A percentile compares a stretch with the other conserved stretches of the same genome.
phyloP scores from a whole-genome alignment of 805 yeast species.

The Isabelozyma pseudorhagii region DNA sequence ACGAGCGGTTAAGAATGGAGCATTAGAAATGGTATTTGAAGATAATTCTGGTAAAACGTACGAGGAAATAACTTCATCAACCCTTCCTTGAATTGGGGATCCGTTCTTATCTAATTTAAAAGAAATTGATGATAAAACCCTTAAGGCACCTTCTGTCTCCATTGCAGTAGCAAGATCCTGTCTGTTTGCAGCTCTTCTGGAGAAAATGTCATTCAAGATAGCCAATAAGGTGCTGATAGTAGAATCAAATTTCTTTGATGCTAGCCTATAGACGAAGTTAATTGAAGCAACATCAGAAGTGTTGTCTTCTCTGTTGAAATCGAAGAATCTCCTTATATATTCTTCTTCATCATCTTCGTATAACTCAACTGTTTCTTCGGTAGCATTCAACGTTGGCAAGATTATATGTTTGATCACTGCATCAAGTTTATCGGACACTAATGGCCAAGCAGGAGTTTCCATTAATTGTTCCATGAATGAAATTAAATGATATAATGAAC shows the following conservation, averaged over 20 bases:
- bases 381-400: constrained; percentile 39
- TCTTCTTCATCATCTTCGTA: constrained; percentile 47
- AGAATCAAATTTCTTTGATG: constrained; percentile 38
- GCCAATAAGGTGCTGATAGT: constrained; percentile 25
- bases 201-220: constrained; percentile 33
- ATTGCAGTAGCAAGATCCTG: constrained; percentile 25
- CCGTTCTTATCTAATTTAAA: constrained; percentile 31
- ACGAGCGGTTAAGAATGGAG: constrained; percentile 44
- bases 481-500: constrained; percentile 39
- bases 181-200: constrained; percentile 26
- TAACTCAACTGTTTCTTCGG: constrained; percentile 35
- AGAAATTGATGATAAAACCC: constrained; percentile 39
- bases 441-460: constrained; percentile 36
- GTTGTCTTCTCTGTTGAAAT: constrained; percentile 45
- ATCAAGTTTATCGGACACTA: constrained; percentile 36
- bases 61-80: constrained; percentile 35
- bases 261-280: constrained; percentile 41
- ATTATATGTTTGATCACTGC: constrained; percentile 39
- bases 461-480: constrained; percentile 41
- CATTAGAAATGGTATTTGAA: constrained; percentile 19
- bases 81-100: constrained; percentile 38
- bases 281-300: constrained; percentile 51
- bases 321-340: constrained; percentile 41
- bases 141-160: constrained; percentile 41
- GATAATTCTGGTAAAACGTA: constrained; percentile 41